Percentiles rank a stretch among this genome's conserved stretches.
Conservation (phyloP, 176 grass and related monocot genomes). For the Oryza brachyantha region DNA sequence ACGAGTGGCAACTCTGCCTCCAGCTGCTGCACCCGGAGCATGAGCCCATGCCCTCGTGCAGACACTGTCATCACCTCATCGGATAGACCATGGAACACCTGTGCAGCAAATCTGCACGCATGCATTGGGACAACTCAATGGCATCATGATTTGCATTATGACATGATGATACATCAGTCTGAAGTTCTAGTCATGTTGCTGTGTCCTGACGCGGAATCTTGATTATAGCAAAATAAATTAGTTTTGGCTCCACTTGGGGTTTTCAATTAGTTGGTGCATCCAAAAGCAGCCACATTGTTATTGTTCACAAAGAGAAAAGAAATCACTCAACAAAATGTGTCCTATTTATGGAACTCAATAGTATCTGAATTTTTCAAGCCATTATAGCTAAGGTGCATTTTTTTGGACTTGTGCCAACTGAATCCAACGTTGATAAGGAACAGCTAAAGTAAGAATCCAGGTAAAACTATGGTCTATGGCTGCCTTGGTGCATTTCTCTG, state of each 20-base stretch:
- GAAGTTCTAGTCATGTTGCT: not conserved
- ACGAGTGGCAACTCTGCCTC: constrained; percentile 66
- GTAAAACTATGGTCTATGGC: constrained; percentile 20
- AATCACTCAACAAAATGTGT: not conserved
- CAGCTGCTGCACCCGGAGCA: constrained; percentile 72
- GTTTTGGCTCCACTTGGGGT: not conserved
- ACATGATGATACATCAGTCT: not conserved
- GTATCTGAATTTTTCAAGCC: not conserved
- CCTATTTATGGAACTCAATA: constrained; percentile 16
- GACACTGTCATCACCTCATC: constrained; percentile 67
- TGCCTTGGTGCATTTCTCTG: not conserved
- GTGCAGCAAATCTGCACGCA: constrained; percentile 56
- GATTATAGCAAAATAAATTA: not conserved
- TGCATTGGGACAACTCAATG: not conserved
- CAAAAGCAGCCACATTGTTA: not conserved
- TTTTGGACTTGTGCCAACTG: not conserved
- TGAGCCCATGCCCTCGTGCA: constrained; percentile 59
- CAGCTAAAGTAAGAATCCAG: not conserved
- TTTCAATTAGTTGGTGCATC: not conserved
- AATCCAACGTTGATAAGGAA: not conserved
- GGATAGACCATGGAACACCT: constrained; percentile 72
- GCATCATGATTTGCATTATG: not conserved
- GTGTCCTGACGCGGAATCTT: not conserved
- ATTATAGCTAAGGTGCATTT: not conserved
- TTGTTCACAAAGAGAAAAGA: not conserved